These are phyloP conservation scores for Penicillium alfredii DNA, from an alignment of 495 filamentous ascomycete species.

Conservation along the genomic window DNA sequence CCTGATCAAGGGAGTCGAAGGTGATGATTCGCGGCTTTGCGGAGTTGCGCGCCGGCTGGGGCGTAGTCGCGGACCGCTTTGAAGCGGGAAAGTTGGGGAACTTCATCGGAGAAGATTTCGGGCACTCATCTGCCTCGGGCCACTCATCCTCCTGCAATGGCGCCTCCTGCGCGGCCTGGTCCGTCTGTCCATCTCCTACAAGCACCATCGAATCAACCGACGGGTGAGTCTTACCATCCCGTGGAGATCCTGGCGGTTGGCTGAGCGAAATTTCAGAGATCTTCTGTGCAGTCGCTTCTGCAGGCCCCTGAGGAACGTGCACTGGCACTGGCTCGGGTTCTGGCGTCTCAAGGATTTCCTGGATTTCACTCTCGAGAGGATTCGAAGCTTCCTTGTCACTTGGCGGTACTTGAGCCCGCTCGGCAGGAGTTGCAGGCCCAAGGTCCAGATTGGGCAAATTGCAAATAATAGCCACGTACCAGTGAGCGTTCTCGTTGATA, in stretches of 20 bases:
- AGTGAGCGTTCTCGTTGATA: conserved; percentile 80
- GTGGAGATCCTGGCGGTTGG: too few species aligned
- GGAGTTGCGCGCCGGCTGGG: conserved; percentile 13
- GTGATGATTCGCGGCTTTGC: conserved; percentile 61
- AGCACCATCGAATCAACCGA: conserved; percentile 25
- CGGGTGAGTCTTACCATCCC: conserved; percentile 18
- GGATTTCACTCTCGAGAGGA: conserved; percentile 17
- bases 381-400: conserved; percentile 10
- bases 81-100: too few species aligned
- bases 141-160: conserved; percentile 17
- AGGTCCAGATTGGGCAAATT: conserved; percentile 58
- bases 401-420: conserved; percentile 2
- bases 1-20: conserved; percentile 70
- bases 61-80: background rate
- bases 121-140: conserved; percentile 25
- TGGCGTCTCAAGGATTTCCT: conserved; percentile 34
- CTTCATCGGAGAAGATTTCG: conserved; percentile 7
- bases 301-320: background rate
- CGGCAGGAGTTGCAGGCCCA: conserved; percentile 19
- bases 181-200: conserved; percentile 7
- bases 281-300: conserved; percentile 1
- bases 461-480: conserved; percentile 96
- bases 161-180: conserved; percentile 2
- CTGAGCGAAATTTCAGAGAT: too few species aligned
- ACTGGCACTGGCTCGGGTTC: conserved; percentile 11